Percentiles rank a stretch among this genome's conserved stretches.
phyloP scores from a whole-genome alignment of 805 yeast species.

The Cyberlindnera maclurae region DNA sequence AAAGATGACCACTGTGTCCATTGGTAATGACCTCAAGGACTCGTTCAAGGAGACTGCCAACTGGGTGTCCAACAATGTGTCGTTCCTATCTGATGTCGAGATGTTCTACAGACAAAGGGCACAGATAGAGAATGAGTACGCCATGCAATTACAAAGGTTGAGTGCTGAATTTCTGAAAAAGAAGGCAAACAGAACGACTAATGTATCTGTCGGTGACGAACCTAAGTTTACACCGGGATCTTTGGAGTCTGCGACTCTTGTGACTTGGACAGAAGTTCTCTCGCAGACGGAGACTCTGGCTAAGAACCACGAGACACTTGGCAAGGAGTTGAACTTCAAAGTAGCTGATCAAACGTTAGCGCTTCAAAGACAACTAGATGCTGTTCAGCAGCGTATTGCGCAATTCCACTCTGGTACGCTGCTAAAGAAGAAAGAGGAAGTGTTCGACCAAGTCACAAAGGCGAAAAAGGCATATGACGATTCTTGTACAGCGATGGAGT shows the following conservation, averaged over 20 bases:
- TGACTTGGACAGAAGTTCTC: constrained; percentile 84
- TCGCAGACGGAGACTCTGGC: constrained; percentile 78
- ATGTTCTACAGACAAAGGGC: constrained; percentile 81
- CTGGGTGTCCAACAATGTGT: constrained; percentile 71
- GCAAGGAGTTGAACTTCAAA: constrained; percentile 51
- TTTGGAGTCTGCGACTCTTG: constrained; percentile 77
- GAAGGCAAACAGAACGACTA: constrained; percentile 62
- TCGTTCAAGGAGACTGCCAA: constrained; percentile 68
- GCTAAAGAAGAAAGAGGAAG: constrained; percentile 30
- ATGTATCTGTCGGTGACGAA: constrained; percentile 79
- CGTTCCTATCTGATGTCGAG: constrained; percentile 74
- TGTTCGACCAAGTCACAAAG: constrained; percentile 26
- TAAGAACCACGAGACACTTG: constrained; percentile 52
- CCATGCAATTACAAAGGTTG: constrained; percentile 56
- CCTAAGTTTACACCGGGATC: constrained; percentile 95
- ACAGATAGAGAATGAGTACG: constrained; percentile 73
- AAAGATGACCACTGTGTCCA: constrained; percentile 15
- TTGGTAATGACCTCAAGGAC: constrained; percentile 76
- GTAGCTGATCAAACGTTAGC: constrained; percentile 55
- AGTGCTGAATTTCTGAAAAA: constrained; percentile 65
- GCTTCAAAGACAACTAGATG: constrained; percentile 46
- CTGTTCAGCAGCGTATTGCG: constrained; percentile 48
- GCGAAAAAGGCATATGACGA: constrained; percentile 72
- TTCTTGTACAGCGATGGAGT: constrained; percentile 74
- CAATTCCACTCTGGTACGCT: constrained; percentile 50